Evolutionary conservation across 768 basidiomycete species (phyloP), one percentile per base, ranked within the genome.

Genomic region (Lentinula sp.): DNA sequence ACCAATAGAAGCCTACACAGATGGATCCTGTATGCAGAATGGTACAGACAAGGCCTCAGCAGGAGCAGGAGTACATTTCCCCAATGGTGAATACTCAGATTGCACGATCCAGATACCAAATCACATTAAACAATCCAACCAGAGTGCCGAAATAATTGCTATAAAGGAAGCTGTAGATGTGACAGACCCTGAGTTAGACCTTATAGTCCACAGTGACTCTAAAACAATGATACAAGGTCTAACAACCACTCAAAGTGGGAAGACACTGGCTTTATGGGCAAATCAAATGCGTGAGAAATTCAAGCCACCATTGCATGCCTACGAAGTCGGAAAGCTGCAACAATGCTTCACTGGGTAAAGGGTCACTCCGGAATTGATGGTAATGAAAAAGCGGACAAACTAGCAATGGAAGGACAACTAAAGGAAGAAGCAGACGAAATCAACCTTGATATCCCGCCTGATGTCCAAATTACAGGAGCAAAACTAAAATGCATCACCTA

Each of bases 1-100:
- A 10, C n/a, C n/a, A n/a, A n/a, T n/a, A n/a, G 10, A 10, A 10
- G 10, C 36, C 10, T 5, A 5, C 36, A 37, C 59, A 4, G 68
- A n/a, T n/a, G n/a, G n/a, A 70, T 12, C 66, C 6, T 63, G 62
- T 33, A 3, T 57, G 2, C 43, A 64, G 32, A 67, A 67, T 50
- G 66, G 66, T 0, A 37, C 41, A 46, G 57, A 60, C 10, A 61
- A 67, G 20, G 66, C 63, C 6, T n/a, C 18, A 36, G 66, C 62
- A 9, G 63, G 66, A 1, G 43, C 62, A 3, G 65, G 66, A 18
- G 48, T 67, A 32, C 66, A 37, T 53, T 13, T 32, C 28, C 18
- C 20, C 15, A 20, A 48, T 20, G 9, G 6, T 61, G 55, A n/a
- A 43, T 4, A 18, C 42, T n/a, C 33, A 42, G 13, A 59, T 45